Percentiles rank a stretch among this genome's conserved stretches.
Conservation (phyloP, 352 stramenopile species). For the Globisporangium iwayamae region DNA sequence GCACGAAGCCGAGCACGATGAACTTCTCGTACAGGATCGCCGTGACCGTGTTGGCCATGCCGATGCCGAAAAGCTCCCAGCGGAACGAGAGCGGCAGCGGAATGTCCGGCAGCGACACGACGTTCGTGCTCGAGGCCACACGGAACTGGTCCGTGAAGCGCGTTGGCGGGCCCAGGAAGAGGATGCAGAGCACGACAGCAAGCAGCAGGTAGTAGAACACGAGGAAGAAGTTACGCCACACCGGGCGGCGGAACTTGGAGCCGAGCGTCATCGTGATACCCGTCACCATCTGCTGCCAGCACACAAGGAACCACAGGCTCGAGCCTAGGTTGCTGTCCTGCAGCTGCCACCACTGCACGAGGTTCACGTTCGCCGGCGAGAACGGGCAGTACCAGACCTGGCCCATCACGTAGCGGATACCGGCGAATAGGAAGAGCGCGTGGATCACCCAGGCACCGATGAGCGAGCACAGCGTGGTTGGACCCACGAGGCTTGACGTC, state of each 20-base stretch:
- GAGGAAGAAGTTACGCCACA: constrained; percentile 68
- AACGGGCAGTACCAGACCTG: constrained; percentile 73
- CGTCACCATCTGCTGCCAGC: constrained; percentile 67
- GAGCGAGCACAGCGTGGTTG: constrained; percentile 62
- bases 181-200: constrained; percentile 46
- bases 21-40: constrained; percentile 61
- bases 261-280: constrained; percentile 58
- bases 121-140: constrained; percentile 70
- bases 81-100: constrained; percentile 54
- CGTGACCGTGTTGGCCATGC: constrained; percentile 46
- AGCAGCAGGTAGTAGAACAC: constrained; percentile 58
- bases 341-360: constrained; percentile 72
- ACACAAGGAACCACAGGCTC: constrained; percentile 60
- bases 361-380: constrained; percentile 54
- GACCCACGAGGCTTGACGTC: constrained; percentile 80
- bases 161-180: constrained; percentile 53
- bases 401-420: constrained; percentile 56
- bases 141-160: constrained; percentile 69
- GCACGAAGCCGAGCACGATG: constrained; percentile 62
- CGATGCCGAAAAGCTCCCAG: constrained; percentile 60
- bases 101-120: constrained; percentile 66
- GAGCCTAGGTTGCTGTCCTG: constrained; percentile 65
- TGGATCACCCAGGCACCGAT: constrained; percentile 63
- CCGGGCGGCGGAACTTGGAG: constrained; percentile 56
- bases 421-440: constrained; percentile 64